Conservation (phyloP, 2,329 filamentous ascomycete genomes). For the Cordyceps fumosorosea region DNA sequence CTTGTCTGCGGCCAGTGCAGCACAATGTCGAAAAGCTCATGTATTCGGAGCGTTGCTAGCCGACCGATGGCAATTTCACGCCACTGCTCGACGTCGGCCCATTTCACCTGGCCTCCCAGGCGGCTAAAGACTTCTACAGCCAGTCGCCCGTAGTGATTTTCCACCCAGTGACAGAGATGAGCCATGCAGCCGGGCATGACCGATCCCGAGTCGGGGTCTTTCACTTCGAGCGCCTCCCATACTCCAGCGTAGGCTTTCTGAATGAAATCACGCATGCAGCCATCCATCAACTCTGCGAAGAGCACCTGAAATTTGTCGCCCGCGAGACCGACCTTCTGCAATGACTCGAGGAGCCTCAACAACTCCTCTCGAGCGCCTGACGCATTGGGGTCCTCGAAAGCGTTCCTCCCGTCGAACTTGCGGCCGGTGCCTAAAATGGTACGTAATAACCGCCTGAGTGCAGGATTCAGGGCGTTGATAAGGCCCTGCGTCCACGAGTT, state of each 20-base stretch:
- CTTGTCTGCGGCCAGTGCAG: slow-evolving; percentile 66
- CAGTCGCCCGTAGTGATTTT: slow-evolving; percentile 58
- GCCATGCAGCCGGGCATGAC: slow-evolving; percentile 48
- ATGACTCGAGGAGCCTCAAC: slow-evolving; percentile 48
- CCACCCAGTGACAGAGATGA: slow-evolving; percentile 60
- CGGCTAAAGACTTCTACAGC: slow-evolving; percentile 53
- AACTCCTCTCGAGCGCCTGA: slow-evolving; percentile 43
- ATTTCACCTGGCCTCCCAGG: slow-evolving; percentile 39
- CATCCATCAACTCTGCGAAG: slow-evolving; percentile 65
- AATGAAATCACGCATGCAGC: slow-evolving; percentile 58
- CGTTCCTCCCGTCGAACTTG: slow-evolving; percentile 12
- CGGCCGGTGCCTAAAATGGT: slow-evolving; percentile 36
- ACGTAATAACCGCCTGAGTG: slow-evolving; percentile 47
- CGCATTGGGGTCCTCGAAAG: slow-evolving; percentile 23
- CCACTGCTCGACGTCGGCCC: slow-evolving; percentile 59
- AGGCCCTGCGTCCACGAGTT: slow-evolving; percentile 54
- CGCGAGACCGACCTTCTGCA: slow-evolving; percentile 60
- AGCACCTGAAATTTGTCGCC: slow-evolving; percentile 64
- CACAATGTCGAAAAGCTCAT: slow-evolving; percentile 73
- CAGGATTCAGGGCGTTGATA: slow-evolving; percentile 45
- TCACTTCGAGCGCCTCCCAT: slow-evolving; percentile 38
- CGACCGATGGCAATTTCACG: slow-evolving; percentile 63
- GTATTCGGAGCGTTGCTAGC: slow-evolving; percentile 61
- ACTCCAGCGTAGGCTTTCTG: slow-evolving; percentile 54
- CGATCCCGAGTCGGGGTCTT: slow-evolving; percentile 14